phyloP scores from a whole-genome alignment of 192 early-diverging fungal genomes.

The Geosiphon pyriformis region DNA sequence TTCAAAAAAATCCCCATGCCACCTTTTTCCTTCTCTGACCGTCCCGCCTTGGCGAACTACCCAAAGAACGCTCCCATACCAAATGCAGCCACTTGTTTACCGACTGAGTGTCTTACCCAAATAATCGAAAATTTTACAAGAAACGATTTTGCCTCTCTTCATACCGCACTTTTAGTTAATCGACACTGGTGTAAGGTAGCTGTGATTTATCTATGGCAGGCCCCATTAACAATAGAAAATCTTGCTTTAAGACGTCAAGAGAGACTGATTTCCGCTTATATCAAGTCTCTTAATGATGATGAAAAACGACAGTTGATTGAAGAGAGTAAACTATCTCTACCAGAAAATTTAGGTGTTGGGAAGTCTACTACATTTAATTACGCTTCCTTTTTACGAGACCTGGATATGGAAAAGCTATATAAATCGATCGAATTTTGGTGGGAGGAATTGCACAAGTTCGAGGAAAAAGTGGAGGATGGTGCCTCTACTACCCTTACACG shows the following conservation, averaged over 20 bases:
- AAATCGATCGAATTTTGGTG: not conserved
- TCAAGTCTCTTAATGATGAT: not conserved
- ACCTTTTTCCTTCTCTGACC: no score
- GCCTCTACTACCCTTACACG: no score
- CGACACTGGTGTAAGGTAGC: not conserved
- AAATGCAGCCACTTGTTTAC: not conserved
- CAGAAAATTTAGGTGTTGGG: not conserved
- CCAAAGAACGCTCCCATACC: no score
- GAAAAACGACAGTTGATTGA: not conserved
- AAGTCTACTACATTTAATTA: not conserved
- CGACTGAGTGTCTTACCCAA: not conserved
- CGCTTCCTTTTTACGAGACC: not conserved
- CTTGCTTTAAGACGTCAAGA: not conserved
- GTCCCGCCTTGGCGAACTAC: no score
- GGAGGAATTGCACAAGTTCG: not conserved
- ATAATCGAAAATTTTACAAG: not conserved
- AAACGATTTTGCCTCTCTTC: not conserved
- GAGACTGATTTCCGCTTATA: not conserved
- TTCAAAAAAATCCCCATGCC: no score
- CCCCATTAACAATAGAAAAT: not conserved
- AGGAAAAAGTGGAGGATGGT: no score
- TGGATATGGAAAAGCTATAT: not conserved
- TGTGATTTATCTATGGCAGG: not conserved
- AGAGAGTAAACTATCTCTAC: not conserved
- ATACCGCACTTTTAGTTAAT: not conserved